Conservation (phyloP, 345 rosid genomes). For the Lepidium sativum region DNA sequence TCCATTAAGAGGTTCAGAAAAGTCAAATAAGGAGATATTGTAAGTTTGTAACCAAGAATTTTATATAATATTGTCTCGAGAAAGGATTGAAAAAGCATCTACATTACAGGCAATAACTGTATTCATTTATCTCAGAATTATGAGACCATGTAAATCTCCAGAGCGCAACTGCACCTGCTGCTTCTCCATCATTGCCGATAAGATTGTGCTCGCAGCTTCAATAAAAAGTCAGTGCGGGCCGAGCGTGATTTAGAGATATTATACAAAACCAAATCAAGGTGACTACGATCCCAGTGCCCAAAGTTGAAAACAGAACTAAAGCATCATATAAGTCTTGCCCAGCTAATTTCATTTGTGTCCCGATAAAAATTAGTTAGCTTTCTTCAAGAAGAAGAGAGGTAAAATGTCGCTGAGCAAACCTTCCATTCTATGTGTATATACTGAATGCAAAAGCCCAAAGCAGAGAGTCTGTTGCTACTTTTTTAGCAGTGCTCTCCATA, state of each 20-base stretch:
- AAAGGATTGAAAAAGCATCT: neutral
- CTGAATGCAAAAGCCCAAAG: slow-evolving; percentile 14
- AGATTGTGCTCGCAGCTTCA: slow-evolving; percentile 13
- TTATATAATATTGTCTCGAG: neutral
- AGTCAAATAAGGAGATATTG: neutral
- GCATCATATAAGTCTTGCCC: slow-evolving; percentile 25
- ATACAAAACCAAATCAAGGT: slow-evolving; percentile 22
- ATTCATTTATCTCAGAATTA: neutral
- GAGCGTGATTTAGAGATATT: slow-evolving; percentile 12
- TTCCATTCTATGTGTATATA: slow-evolving; percentile 26
- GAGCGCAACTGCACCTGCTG: neutral
- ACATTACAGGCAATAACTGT: slow-evolving; percentile 11
- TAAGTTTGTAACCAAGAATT: neutral
- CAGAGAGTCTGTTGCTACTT: slow-evolving; percentile 36
- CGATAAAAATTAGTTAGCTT: slow-evolving; percentile 13
- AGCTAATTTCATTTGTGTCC: slow-evolving; percentile 13
- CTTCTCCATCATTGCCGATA: neutral
- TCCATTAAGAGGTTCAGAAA: neutral
- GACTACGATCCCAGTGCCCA: slow-evolving; percentile 15
- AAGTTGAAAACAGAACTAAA: slow-evolving; percentile 18
- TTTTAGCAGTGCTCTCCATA: slow-evolving; percentile 56
- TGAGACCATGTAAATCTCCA: slow-evolving; percentile 1
- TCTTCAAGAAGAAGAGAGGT: slow-evolving; percentile 20
- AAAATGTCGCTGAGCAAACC: slow-evolving; percentile 12
- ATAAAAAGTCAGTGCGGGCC: neutral